These are phyloP conservation scores for Biscogniauxia marginata DNA, from an alignment of 2,329 filamentous ascomycete genomes.

Conservation along the genomic window DNA sequence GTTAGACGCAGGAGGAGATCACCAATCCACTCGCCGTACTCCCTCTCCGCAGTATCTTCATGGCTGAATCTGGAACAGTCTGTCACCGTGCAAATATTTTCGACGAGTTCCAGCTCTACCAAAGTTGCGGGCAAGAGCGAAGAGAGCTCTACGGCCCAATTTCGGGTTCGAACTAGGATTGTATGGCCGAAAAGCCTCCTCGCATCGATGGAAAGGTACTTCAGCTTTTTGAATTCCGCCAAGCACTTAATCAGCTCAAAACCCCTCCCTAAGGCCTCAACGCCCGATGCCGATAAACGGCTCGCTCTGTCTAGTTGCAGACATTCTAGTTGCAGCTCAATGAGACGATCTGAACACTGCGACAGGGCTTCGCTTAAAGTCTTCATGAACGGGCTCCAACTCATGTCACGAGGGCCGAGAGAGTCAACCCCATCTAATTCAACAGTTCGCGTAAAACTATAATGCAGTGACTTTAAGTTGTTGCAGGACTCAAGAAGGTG, in stretches of 20 bases:
- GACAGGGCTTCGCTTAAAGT: background rate
- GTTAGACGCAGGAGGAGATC: background rate
- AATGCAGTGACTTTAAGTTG: background rate
- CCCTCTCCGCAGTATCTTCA: background rate
- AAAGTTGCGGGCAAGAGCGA: background rate
- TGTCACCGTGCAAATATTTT: background rate
- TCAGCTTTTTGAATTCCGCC: background rate
- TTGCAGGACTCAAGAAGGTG: background rate
- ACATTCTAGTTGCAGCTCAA: background rate
- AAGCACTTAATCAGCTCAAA: background rate
- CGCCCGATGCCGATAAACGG: background rate
- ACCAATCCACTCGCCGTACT: background rate
- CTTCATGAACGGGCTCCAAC: background rate
- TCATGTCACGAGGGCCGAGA: background rate
- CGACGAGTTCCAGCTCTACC: background rate
- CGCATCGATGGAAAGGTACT: background rate
- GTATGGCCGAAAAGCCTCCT: background rate
- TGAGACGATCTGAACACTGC: background rate
- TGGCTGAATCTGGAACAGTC: background rate
- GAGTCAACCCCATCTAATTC: background rate
- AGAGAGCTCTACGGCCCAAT: background rate
- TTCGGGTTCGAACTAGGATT: background rate
- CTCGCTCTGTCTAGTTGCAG: background rate
- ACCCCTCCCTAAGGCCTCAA: background rate
- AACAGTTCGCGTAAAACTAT: background rate